Conservation (phyloP, 257 asterid genomes). For the Lycium barbarum region DNA sequence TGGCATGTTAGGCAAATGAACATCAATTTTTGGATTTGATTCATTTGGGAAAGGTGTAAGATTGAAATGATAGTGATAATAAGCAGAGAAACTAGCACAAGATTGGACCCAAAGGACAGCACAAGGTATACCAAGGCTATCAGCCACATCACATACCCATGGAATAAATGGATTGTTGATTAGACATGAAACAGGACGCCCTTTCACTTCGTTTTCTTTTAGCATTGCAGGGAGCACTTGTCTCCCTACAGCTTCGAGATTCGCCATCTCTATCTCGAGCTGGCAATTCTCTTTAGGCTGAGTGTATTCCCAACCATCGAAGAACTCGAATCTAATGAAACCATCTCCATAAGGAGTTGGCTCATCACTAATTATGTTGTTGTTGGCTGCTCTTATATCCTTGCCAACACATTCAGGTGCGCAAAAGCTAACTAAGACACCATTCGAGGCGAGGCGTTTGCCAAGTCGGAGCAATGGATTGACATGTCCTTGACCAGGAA, state of each 20-base stretch:
- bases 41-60: conserved; percentile 26
- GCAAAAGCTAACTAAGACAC: conserved; percentile 41
- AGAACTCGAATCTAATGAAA: conserved; percentile 31
- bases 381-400: conserved; percentile 26
- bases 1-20: conserved; percentile 19
- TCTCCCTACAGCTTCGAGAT: conserved; percentile 30
- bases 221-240: conserved; percentile 14
- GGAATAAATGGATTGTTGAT: conserved; percentile 39
- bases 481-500: conserved; percentile 81
- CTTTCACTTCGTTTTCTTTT: not conserved
- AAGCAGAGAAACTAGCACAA: conserved; percentile 27
- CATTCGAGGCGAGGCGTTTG: conserved; percentile 66
- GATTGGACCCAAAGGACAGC: conserved; percentile 31
- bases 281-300: not conserved
- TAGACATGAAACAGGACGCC: conserved; percentile 34
- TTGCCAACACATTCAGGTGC: conserved; percentile 26
- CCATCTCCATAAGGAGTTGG: conserved; percentile 34
- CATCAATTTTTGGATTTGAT: conserved; percentile 16
- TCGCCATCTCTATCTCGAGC: not conserved
- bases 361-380: conserved; percentile 5
- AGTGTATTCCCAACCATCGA: conserved; percentile 26
- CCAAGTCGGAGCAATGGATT: conserved; percentile 80
- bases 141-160: conserved; percentile 31
- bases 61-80: conserved; percentile 26
- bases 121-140: conserved; percentile 29